Evolutionary conservation across 768 basidiomycete species (phyloP).

Genomic region (Hericium alpestre): DNA sequence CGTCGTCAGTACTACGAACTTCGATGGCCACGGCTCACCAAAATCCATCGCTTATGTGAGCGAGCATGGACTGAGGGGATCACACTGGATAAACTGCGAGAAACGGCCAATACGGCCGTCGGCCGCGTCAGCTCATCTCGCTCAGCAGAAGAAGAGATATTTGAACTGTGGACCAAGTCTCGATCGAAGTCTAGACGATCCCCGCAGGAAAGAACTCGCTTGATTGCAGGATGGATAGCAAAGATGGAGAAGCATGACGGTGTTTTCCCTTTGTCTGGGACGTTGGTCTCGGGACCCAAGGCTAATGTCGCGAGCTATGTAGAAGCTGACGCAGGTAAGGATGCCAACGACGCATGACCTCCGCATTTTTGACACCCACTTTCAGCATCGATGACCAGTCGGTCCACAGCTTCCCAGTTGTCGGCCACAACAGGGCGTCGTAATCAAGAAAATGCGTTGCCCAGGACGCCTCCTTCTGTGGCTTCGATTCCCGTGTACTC

Average conservation of each 20-base stretch:
- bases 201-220: slow-evolving; percentile 28
- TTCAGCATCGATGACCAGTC: no score
- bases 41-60: slow-evolving; percentile 50
- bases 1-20: slow-evolving; percentile 64
- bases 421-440: no score
- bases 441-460: no score
- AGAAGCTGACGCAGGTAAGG: no score
- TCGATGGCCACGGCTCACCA: slow-evolving; percentile 73
- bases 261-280: background rate
- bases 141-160: slow-evolving; percentile 38
- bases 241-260: slow-evolving; percentile 24
- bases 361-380: no score
- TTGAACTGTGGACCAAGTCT: slow-evolving; percentile 28
- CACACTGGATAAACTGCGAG: slow-evolving; percentile 38
- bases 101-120: slow-evolving; percentile 41
- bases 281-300: no score
- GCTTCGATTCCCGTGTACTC: no score
- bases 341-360: no score
- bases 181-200: slow-evolving; percentile 29
- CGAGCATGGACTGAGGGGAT: slow-evolving; percentile 54
- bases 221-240: slow-evolving; percentile 32
- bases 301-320: no score
- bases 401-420: no score
- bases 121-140: slow-evolving; percentile 44
- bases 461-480: no score